Percentiles rank a stretch among this genome's conserved stretches.
phyloP scores from a whole-genome alignment of 441 rosid species.

The Erodium moschatum region DNA sequence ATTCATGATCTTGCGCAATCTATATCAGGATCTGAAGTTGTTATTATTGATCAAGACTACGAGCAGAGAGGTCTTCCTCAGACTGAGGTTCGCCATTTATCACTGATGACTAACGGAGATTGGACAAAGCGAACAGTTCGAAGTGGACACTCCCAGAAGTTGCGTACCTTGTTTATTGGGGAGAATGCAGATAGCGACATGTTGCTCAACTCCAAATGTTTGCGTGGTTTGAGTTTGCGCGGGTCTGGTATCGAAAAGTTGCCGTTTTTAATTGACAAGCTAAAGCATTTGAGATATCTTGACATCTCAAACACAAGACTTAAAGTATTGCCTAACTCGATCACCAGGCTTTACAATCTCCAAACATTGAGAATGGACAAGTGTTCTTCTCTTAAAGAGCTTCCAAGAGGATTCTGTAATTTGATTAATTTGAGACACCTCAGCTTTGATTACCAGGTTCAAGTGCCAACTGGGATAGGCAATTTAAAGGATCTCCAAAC shows the following conservation, averaged over 20 bases:
- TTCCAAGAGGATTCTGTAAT: background rate
- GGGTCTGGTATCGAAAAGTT: background rate
- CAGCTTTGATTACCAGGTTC: background rate
- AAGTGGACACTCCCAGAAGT: background rate
- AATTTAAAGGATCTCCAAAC: background rate
- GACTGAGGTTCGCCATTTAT: slow-evolving; percentile 1
- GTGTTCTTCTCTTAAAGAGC: background rate
- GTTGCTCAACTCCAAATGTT: background rate
- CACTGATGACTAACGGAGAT: background rate
- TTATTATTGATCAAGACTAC: background rate
- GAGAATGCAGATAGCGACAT: background rate
- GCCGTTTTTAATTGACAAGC: background rate
- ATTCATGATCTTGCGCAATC: slow-evolving; percentile 16
- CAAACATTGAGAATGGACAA: background rate
- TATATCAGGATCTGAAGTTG: background rate
- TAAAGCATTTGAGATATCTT: slow-evolving; percentile 19
- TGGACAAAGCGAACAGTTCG: background rate
- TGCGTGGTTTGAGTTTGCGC: slow-evolving; percentile 8
- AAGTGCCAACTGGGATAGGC: background rate
- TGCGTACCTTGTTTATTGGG: background rate
- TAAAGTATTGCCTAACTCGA: background rate
- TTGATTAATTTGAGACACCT: background rate
- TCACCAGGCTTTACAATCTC: background rate
- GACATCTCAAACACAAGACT: slow-evolving; percentile 7
- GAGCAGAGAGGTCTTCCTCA: background rate